These are phyloP conservation scores for Novakomyces olei DNA, from an alignment of 805 yeast species.

Conservation along the genomic window DNA sequence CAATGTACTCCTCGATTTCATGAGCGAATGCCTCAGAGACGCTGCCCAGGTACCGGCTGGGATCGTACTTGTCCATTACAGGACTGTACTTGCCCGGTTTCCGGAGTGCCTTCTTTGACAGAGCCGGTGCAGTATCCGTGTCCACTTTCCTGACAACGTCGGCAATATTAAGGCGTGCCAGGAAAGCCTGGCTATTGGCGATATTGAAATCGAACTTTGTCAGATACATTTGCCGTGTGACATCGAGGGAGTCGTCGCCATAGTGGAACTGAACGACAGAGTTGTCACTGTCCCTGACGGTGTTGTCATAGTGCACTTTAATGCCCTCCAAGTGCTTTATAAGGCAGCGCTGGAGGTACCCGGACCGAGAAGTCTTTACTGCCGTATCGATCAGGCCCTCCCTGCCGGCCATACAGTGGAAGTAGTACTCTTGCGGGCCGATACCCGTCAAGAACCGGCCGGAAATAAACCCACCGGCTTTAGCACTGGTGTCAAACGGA, in stretches of 20 bases:
- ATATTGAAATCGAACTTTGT: constrained; percentile 80
- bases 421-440: constrained; percentile 93
- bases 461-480: constrained; percentile 96
- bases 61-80: constrained; percentile 61
- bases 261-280: constrained; percentile 72
- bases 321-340: constrained; percentile 97
- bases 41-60: constrained; percentile 76
- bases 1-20: constrained; percentile 50
- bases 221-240: constrained; percentile 84
- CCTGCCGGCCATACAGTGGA: constrained; percentile 99
- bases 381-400: constrained; percentile 99
- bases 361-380: constrained; percentile 93
- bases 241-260: constrained; percentile 94
- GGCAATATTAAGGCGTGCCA: constrained; percentile 60
- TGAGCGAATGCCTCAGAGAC: constrained; percentile 78
- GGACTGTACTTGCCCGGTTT: constrained; percentile 63
- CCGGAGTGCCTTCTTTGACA: constrained; percentile 56
- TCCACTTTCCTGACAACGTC: constrained; percentile 47
- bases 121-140: constrained; percentile 57
- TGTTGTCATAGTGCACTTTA: constrained; percentile 76
- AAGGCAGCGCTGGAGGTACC: constrained; percentile 93
- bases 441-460: constrained; percentile 95
- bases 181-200: constrained; percentile 70
- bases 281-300: constrained; percentile 91
- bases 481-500: constrained; percentile 88